phyloP scores from a whole-genome alignment of 2,329 filamentous ascomycete genomes.

The Arachnomyces sp. region DNA sequence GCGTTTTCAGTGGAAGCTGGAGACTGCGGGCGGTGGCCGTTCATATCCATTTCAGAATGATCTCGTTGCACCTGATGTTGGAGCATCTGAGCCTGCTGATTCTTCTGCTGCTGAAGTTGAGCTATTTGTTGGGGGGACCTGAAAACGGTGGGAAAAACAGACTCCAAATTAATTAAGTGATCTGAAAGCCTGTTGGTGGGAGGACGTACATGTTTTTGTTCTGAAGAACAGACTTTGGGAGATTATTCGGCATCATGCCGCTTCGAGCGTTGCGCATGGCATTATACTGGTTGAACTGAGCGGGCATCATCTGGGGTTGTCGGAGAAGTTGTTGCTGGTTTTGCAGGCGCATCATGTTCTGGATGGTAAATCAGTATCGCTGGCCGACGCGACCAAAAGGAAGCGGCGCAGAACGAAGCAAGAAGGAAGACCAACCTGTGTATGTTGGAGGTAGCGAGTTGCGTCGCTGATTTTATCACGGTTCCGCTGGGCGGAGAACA shows the following conservation, averaged over 20 bases:
- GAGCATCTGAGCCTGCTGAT: constrained; percentile 50
- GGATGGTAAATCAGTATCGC: constrained; percentile 26
- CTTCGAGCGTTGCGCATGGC: constrained; percentile 51
- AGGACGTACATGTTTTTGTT: constrained; percentile 48
- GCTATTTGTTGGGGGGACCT: constrained; percentile 60
- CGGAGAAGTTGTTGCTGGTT: constrained; percentile 71
- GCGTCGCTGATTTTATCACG: constrained; percentile 57
- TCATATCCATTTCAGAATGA: constrained; percentile 77
- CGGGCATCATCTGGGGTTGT: constrained; percentile 54
- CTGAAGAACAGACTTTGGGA: constrained; percentile 68
- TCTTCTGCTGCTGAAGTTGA: constrained; percentile 51
- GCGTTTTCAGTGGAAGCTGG: constrained; percentile 78
- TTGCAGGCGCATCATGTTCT: constrained; percentile 58
- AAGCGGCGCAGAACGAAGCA: too few relatives aligned
- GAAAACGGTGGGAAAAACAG: constrained; percentile 17
- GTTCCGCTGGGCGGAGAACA: constrained; percentile 73
- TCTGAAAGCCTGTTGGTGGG: background rate
- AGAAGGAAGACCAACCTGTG: constrained; percentile 53
- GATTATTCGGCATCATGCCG: constrained; percentile 31
- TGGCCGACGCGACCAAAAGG: constrained; percentile 3
- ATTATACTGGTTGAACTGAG: constrained; percentile 49
- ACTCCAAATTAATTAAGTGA: background rate
- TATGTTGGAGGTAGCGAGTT: constrained; percentile 69
- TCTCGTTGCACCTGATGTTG: constrained; percentile 80
- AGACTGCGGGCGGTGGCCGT: constrained; percentile 70